These are phyloP conservation scores for Echites panduratus DNA, from an alignment of 257 asterid species.

Conservation along the genomic window DNA sequence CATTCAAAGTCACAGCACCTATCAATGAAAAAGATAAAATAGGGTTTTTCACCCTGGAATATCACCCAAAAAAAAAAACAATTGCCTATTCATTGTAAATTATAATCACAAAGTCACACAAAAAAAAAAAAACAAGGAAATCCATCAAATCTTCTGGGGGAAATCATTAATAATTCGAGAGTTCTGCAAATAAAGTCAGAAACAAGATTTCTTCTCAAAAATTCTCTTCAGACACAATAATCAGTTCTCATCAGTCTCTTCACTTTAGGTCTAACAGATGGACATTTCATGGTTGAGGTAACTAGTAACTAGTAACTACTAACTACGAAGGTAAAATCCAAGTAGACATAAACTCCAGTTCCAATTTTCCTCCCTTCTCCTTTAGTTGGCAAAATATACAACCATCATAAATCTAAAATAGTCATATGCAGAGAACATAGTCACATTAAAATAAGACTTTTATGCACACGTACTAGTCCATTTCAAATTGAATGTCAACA, in stretches of 20 bases:
- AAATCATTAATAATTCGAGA: not conserved
- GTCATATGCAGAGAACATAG: not conserved
- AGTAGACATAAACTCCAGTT: too few relatives aligned
- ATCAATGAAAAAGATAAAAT: too few relatives aligned
- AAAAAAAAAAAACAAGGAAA: too few relatives aligned
- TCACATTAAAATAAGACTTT: not conserved
- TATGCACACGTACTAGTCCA: too few relatives aligned
- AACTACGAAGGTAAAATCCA: too few relatives aligned
- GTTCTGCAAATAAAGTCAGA: not conserved
- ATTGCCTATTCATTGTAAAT: too few relatives aligned
- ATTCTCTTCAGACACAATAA: too few relatives aligned
- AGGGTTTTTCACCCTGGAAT: not conserved
- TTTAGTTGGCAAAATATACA: not conserved
- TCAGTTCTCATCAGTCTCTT: not conserved
- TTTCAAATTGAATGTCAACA: not conserved
- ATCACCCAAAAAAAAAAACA: too few relatives aligned
- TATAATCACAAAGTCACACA: too few relatives aligned
- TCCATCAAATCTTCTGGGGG: not conserved
- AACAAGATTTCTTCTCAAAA: not conserved
- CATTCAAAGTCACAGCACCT: not conserved
- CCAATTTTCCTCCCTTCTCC: not conserved
- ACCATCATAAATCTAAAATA: too few relatives aligned
- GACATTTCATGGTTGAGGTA: too few relatives aligned
- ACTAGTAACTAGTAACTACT: too few relatives aligned
- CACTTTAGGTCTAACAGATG: not conserved